Conservation (phyloP, 1,284 basidiomycete genomes). For the Rhizoctonia solani region DNA sequence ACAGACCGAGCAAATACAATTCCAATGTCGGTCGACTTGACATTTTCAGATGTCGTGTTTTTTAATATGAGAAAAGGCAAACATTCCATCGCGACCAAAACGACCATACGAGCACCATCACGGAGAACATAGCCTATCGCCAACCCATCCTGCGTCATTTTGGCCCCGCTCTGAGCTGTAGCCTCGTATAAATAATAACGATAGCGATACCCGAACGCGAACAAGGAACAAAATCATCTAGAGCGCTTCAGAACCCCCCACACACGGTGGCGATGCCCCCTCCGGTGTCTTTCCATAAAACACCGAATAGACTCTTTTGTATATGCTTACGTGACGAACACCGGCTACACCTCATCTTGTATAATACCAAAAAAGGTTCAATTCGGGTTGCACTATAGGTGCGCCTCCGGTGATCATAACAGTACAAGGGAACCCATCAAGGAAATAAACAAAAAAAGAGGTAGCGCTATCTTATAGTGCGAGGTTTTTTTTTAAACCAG, state of each 20-base stretch:
- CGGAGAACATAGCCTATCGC: too few relatives aligned
- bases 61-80: neutral
- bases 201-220: neutral
- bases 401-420: conserved; percentile 20
- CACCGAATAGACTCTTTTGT: neutral
- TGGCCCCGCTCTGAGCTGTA: neutral
- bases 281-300: neutral
- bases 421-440: too few relatives aligned
- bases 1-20: too few relatives aligned
- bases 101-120: too few relatives aligned
- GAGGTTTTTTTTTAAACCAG: neutral
- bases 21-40: too few relatives aligned
- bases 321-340: conserved; percentile 5
- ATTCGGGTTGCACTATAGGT: neutral
- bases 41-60: neutral
- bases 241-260: neutral
- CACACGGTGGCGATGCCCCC: neutral
- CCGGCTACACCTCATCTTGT: conserved; percentile 11
- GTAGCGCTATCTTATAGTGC: too few relatives aligned
- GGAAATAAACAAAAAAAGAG: too few relatives aligned
- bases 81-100: too few relatives aligned
- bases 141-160: neutral
- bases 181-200: neutral
- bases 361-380: neutral
- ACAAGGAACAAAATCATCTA: neutral